Percentiles rank a stretch among this genome's conserved stretches.
Conservation (phyloP, 1,139 yeast genomes). For the Hemisphaericaspora xylofermentans region DNA sequence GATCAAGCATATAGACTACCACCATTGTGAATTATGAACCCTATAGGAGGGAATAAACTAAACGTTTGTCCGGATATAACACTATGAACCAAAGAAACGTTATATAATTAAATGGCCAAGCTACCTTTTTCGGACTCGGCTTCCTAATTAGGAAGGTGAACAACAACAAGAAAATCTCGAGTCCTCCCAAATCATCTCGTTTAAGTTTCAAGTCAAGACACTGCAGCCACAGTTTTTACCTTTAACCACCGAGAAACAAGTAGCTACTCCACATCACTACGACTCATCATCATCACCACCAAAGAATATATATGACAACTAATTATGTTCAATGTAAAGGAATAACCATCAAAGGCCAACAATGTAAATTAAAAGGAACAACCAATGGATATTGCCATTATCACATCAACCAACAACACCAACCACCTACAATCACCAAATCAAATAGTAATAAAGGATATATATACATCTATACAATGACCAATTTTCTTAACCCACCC, state of each 20-base stretch:
- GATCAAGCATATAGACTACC: no score
- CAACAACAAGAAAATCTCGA: background rate
- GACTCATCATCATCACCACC: no score
- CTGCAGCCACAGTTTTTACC: no score
- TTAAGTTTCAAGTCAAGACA: no score
- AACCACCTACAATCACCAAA: constrained; percentile 2
- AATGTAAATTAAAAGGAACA: constrained; percentile 25
- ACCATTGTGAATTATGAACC: no score
- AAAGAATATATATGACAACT: background rate
- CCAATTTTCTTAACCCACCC: constrained; percentile 20
- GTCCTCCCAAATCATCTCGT: no score
- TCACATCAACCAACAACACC: constrained; percentile 17
- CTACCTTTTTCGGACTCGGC: background rate
- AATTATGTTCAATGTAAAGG: constrained; percentile 28
- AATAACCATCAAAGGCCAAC: constrained; percentile 27
- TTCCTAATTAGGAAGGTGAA: background rate
- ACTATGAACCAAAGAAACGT: no score
- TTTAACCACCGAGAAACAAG: no score
- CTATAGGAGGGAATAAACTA: no score
- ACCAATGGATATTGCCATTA: constrained; percentile 27
- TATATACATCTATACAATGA: constrained; percentile 55
- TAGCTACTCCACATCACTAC: no score
- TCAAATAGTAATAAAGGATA: constrained; percentile 29
- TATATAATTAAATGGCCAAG: background rate
- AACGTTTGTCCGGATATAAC: no score